Conservation (phyloP, 169 alveolate species). For the Perkinsus olseni region DNA sequence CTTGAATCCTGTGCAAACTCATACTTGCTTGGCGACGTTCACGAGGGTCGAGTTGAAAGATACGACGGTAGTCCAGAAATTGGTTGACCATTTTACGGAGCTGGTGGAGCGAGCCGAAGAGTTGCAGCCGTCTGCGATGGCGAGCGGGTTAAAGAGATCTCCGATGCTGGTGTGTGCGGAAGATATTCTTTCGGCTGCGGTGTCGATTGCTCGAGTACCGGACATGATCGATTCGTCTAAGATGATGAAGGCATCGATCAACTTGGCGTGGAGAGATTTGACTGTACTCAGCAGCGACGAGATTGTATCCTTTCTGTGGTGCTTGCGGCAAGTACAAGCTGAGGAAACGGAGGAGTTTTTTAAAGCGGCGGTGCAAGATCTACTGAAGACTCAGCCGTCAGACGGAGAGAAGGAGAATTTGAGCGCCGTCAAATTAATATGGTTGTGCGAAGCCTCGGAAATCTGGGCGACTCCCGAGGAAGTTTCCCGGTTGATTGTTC, state of each 20-base stretch:
- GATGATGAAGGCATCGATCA: background rate
- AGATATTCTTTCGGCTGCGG: conserved; percentile 3
- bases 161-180: background rate
- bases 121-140: background rate
- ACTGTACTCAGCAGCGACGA: background rate
- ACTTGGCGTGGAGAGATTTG: background rate
- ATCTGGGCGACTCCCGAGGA: background rate
- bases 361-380: background rate
- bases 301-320: background rate
- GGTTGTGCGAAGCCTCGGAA: background rate
- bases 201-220: background rate
- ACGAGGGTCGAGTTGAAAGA: background rate
- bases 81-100: background rate
- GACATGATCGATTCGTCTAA: background rate
- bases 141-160: background rate
- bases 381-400: background rate
- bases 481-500: background rate
- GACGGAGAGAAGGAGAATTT: background rate
- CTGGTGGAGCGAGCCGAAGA: background rate
- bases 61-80: background rate
- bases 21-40: background rate
- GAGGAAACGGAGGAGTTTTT: background rate
- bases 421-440: background rate
- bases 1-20: background rate
- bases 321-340: background rate